These are phyloP conservation scores for Beauveria medogensis DNA, from an alignment of 2,329 filamentous ascomycete species.

Conservation along the genomic window DNA sequence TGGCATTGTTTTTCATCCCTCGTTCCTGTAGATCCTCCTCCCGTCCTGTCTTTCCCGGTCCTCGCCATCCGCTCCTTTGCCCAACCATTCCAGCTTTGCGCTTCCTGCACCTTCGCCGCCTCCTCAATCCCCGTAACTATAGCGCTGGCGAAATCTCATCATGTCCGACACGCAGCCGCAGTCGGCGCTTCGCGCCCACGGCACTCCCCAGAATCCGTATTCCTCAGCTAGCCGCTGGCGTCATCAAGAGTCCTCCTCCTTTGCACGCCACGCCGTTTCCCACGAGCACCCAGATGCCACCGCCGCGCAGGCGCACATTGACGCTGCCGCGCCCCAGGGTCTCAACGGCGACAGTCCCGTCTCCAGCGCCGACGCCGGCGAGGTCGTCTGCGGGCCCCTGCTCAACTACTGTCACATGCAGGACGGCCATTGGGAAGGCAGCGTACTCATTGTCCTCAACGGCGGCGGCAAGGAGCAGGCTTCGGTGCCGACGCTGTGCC, in stretches of 20 bases:
- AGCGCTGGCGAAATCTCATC: background rate
- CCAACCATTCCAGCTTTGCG: background rate
- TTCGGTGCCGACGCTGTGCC: constrained; percentile 48
- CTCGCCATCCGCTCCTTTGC: background rate
- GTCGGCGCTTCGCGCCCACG: background rate
- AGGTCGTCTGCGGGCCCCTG: constrained; percentile 64
- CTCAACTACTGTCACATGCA: constrained; percentile 73
- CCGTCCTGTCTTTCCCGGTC: background rate
- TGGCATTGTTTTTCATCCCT: constrained; percentile 3
- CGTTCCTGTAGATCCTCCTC: background rate
- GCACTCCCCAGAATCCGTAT: constrained; percentile 37
- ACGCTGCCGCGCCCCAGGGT: constrained; percentile 16
- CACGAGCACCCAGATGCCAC: constrained; percentile 42
- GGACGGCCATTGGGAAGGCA: constrained; percentile 70
- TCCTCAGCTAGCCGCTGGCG: constrained; percentile 52
- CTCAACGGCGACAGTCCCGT: constrained; percentile 13
- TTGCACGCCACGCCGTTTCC: constrained; percentile 38
- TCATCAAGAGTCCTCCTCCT: constrained; percentile 54
- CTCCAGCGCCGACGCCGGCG: constrained; percentile 37
- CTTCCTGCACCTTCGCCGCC: background rate
- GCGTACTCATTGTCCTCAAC: constrained; percentile 72
- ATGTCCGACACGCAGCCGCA: background rate
- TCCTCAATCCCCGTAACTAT: background rate
- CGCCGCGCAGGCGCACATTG: constrained; percentile 23
- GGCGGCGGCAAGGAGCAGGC: constrained; percentile 57